These are phyloP conservation scores for Carallia pectinifolia DNA, from an alignment of 345 rosid species.

Conservation along the genomic window DNA sequence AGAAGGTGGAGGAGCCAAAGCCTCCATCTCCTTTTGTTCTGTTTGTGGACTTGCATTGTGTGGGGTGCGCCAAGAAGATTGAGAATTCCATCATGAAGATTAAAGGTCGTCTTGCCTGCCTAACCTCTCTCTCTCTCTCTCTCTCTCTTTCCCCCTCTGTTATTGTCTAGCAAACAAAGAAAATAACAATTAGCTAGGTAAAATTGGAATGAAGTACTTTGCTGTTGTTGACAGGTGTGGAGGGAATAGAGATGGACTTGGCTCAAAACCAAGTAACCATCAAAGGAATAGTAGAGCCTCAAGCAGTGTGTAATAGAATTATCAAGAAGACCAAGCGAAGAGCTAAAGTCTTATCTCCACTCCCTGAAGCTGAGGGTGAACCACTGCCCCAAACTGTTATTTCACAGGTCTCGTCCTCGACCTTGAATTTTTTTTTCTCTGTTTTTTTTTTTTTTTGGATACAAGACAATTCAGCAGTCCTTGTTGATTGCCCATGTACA, in stretches of 20 bases:
- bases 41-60: slow-evolving; percentile 84
- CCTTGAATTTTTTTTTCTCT: no score
- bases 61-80: slow-evolving; percentile 90
- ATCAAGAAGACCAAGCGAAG: slow-evolving; percentile 74
- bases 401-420: slow-evolving; percentile 47
- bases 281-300: slow-evolving; percentile 79
- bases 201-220: no score
- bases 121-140: background rate
- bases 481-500: no score
- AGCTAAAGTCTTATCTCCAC: slow-evolving; percentile 75
- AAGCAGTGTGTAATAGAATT: slow-evolving; percentile 69
- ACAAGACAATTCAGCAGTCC: no score
- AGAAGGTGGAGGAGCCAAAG: slow-evolving; percentile 38
- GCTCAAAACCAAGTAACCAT: slow-evolving; percentile 68
- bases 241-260: slow-evolving; percentile 70
- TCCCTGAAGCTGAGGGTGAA: slow-evolving; percentile 67
- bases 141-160: background rate
- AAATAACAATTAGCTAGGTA: background rate
- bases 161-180: background rate
- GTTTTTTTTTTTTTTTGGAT: no score
- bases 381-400: slow-evolving; percentile 60
- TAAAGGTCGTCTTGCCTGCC: slow-evolving; percentile 43
- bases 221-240: slow-evolving; percentile 58
- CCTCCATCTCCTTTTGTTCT: slow-evolving; percentile 70
- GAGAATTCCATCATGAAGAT: slow-evolving; percentile 71